Evolutionary conservation across 139 green algal species (phyloP).

Genomic region (Gonium pectorale): DNA sequence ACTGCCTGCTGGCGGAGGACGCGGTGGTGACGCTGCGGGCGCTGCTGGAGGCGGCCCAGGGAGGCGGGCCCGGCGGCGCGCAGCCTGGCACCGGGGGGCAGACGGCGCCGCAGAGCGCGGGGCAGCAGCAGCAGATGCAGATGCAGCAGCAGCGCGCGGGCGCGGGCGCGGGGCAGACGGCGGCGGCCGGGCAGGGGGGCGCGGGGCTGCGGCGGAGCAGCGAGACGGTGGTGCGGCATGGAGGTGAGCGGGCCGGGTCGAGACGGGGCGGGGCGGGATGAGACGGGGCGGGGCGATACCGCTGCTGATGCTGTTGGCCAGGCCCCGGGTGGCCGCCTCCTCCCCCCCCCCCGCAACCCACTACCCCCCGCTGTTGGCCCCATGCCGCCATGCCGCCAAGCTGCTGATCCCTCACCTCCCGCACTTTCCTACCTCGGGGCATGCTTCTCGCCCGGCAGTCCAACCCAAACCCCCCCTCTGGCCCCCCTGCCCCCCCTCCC

Average conservation of each 20-base stretch:
- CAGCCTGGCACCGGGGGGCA: neutral
- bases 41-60: conserved; percentile 28
- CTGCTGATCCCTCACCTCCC: neutral
- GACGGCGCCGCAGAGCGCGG: neutral
- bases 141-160: too few species aligned
- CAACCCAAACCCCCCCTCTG: too few species aligned
- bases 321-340: neutral
- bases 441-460: too few species aligned
- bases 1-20: conserved; percentile 41
- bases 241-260: too few species aligned
- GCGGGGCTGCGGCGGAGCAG: too few species aligned
- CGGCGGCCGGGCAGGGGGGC: too few species aligned
- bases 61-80: neutral
- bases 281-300: too few species aligned
- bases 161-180: too few species aligned
- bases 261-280: too few species aligned
- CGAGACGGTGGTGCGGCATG: too few species aligned
- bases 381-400: neutral
- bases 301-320: too few species aligned
- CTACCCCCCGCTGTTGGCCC: neutral
- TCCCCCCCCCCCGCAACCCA: neutral
- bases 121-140: neutral
- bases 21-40: conserved; percentile 29
- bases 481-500: neutral
- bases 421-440: too few species aligned